Percentiles rank a stretch among this genome's conserved stretches.
Evolutionary conservation across 2,329 filamentous ascomycete species (phyloP).

Genomic region (Ilyonectria sp.): DNA sequence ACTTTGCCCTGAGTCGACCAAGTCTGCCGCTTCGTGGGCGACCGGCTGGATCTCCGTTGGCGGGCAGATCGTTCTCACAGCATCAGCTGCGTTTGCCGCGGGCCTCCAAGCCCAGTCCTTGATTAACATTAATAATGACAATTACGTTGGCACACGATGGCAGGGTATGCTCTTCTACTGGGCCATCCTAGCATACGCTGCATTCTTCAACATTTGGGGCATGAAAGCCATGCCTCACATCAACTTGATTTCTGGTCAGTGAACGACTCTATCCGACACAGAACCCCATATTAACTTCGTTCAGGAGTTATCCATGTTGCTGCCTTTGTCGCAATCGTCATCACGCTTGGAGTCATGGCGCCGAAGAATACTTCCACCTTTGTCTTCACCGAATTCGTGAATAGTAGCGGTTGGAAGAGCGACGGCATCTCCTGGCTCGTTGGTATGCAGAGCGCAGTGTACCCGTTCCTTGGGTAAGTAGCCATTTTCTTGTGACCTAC

Average conservation of each 20-base stretch:
- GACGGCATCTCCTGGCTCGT: slow-evolving; percentile 53
- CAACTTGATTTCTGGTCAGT: slow-evolving; percentile 48
- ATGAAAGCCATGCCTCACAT: slow-evolving; percentile 54
- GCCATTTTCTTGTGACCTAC: neutral
- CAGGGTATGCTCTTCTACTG: slow-evolving; percentile 65
- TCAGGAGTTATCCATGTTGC: slow-evolving; percentile 47
- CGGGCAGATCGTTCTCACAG: slow-evolving; percentile 62
- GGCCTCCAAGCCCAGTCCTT: slow-evolving; percentile 61
- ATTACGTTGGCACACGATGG: slow-evolving; percentile 59
- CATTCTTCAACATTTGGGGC: slow-evolving; percentile 60
- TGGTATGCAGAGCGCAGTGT: slow-evolving; percentile 51
- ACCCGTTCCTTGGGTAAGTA: slow-evolving; percentile 53
- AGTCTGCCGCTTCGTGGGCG: slow-evolving; percentile 29
- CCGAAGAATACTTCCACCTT: slow-evolving; percentile 49
- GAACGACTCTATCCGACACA: neutral
- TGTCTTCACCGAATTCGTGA: slow-evolving; percentile 52
- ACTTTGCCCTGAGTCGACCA: slow-evolving; percentile 41
- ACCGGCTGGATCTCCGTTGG: slow-evolving; percentile 63
- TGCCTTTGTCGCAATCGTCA: slow-evolving; percentile 48
- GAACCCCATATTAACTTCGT: slow-evolving; percentile 2
- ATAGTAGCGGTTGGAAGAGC: slow-evolving; percentile 51
- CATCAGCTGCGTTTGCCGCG: slow-evolving; percentile 62
- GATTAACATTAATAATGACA: slow-evolving; percentile 58
- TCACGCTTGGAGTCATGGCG: slow-evolving; percentile 50
- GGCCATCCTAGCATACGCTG: slow-evolving; percentile 56